These are phyloP conservation scores for Cryptococcus sp. DNA, from an alignment of 1,284 basidiomycete genomes.

Conservation along the genomic window DNA sequence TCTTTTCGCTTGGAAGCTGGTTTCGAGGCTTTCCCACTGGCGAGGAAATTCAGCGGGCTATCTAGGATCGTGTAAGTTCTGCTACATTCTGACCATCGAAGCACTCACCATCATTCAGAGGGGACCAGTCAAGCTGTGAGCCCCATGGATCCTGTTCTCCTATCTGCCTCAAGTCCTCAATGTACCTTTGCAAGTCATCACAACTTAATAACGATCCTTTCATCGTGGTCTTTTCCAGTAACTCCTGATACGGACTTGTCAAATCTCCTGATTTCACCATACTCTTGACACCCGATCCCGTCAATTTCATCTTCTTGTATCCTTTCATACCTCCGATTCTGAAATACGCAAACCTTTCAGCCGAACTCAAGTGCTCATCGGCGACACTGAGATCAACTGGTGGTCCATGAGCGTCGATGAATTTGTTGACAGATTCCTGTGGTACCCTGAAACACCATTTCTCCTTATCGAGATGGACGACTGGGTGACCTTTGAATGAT, in stretches of 20 bases:
- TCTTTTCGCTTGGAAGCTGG: neutral
- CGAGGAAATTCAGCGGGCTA: neutral
- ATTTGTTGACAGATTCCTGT: conserved; percentile 17
- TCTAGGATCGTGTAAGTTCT: too few relatives aligned
- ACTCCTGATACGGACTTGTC: too few relatives aligned
- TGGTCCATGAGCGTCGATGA: conserved; percentile 25
- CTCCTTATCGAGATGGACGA: conserved; percentile 37
- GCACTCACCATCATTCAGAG: neutral
- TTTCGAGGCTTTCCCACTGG: neutral
- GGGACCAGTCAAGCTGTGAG: neutral
- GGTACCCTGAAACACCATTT: conserved; percentile 47
- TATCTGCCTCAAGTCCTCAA: neutral
- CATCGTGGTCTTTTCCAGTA: too few relatives aligned
- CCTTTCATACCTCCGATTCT: neutral
- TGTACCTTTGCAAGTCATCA: neutral
- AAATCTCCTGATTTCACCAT: too few relatives aligned
- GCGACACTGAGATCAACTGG: conserved; percentile 26
- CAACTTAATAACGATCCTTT: too few relatives aligned
- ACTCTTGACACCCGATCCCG: neutral
- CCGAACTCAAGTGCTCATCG: neutral
- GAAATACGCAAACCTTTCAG: neutral
- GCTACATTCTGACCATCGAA: too few relatives aligned
- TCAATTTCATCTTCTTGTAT: neutral
- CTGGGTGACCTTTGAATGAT: conserved; percentile 40
- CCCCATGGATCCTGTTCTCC: neutral